Conservation (phyloP, 306 rosid species). For the Medicago arabica region DNA sequence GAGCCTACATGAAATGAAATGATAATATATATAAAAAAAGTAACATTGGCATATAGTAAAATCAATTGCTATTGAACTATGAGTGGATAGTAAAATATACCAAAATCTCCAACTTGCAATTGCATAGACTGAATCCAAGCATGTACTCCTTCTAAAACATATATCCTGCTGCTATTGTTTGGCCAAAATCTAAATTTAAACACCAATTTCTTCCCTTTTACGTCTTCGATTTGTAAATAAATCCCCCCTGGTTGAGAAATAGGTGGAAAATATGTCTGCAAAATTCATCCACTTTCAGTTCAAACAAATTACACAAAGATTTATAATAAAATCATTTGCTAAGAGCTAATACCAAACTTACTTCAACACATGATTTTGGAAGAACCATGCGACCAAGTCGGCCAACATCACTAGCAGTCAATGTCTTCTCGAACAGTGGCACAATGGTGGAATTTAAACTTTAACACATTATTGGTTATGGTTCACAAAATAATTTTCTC, state of each 20-base stretch:
- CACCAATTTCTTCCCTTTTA: conserved; percentile 88
- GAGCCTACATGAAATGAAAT: background rate
- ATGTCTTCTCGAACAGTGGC: conserved; percentile 92
- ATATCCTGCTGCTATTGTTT: conserved; percentile 94
- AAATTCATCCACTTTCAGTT: conserved; percentile 38
- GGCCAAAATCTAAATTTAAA: conserved; percentile 98
- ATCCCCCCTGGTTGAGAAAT: conserved; percentile 97
- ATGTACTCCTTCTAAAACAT: conserved; percentile 92
- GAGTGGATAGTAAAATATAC: conserved; percentile 49
- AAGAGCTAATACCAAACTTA: conserved; percentile 43
- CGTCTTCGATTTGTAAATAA: conserved; percentile 86
- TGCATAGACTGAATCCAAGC: conserved; percentile 98
- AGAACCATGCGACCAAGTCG: conserved; percentile 94
- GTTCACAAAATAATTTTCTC: conserved; percentile 59
- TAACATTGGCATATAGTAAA: background rate
- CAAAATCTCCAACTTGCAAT: conserved; percentile 97
- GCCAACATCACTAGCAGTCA: conserved; percentile 97
- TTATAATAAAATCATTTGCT: conserved; percentile 10
- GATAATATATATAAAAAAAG: too few relatives aligned
- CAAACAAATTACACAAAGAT: conserved; percentile 23
- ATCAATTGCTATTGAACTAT: background rate
- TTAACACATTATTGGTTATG: conserved; percentile 47
- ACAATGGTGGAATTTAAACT: conserved; percentile 91
- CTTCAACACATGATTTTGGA: conserved; percentile 98
- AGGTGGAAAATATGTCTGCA: conserved; percentile 94